These are phyloP conservation scores for Meredithiella fracta DNA, from an alignment of 2,329 filamentous ascomycete genomes.

Conservation along the genomic window DNA sequence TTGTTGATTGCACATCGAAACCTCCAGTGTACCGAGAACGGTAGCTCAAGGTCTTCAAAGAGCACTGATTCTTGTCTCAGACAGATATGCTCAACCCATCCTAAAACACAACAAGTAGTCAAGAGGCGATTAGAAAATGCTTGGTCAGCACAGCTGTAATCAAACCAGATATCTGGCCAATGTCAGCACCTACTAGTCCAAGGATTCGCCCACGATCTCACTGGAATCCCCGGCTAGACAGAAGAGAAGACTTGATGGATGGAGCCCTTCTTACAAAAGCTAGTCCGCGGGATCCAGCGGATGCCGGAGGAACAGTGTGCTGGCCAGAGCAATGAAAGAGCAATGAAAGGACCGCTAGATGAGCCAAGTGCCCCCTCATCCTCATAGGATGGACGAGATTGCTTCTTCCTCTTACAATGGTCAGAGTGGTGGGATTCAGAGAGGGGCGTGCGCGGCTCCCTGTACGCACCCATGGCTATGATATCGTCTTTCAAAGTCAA, in stretches of 20 bases:
- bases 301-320: too few species aligned
- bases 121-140: not conserved
- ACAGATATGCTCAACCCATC: not conserved
- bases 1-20: conserved; percentile 3
- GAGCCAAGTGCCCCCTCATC: not conserved
- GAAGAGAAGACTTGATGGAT: too few species aligned
- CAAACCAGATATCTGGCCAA: not conserved
- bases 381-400: not conserved
- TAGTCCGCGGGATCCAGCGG: too few species aligned
- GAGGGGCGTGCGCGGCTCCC: not conserved
- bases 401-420: not conserved
- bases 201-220: not conserved
- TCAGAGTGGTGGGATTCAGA: not conserved
- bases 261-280: too few species aligned
- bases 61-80: not conserved
- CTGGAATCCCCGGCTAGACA: too few species aligned
- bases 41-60: not conserved
- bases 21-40: not conserved
- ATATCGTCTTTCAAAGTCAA: not conserved
- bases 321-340: not conserved
- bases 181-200: not conserved
- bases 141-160: not conserved
- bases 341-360: not conserved
- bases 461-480: not conserved
- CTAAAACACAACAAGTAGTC: not conserved